A percentile compares a stretch with the other conserved stretches of the same genome.
phyloP scores from a whole-genome alignment of 2,329 filamentous ascomycete species.

The Calonectria honghensis region DNA sequence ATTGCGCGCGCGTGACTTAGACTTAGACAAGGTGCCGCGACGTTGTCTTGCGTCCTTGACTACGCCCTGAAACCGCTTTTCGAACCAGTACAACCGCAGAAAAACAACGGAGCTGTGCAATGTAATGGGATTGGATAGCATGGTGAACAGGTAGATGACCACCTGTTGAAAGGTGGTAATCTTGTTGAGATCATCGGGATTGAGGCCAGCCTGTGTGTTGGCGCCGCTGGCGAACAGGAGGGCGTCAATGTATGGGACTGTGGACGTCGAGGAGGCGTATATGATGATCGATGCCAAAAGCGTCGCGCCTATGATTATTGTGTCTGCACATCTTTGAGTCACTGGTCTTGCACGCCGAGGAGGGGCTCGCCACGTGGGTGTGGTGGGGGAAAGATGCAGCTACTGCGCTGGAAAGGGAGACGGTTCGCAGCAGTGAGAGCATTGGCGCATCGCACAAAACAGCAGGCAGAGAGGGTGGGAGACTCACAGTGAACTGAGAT shows the following conservation, averaged over 20 bases:
- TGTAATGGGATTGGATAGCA: constrained; percentile 88
- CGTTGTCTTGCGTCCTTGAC: constrained; percentile 82
- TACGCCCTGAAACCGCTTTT: constrained; percentile 93
- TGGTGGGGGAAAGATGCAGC: constrained; percentile 36
- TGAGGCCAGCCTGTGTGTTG: constrained; percentile 94
- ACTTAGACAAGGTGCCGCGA: constrained; percentile 78
- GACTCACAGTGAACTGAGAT: constrained; percentile 85
- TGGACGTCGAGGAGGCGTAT: constrained; percentile 74
- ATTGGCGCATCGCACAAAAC: constrained; percentile 6
- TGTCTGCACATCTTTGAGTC: constrained; percentile 70
- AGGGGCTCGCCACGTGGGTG: constrained; percentile 47
- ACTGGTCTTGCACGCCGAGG: constrained; percentile 45
- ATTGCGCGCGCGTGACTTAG: constrained; percentile 70
- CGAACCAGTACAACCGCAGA: constrained; percentile 96
- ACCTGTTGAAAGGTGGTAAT: constrained; percentile 84
- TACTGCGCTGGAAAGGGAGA: constrained; percentile 14
- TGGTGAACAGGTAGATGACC: constrained; percentile 81
- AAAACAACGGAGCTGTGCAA: constrained; percentile 93
- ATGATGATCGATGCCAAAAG: constrained; percentile 86
- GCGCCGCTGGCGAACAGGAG: constrained; percentile 91
- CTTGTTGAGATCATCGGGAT: constrained; percentile 82
- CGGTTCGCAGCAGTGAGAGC: constrained; percentile 21
- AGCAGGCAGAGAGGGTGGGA: background rate
- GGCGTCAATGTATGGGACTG: constrained; percentile 87
- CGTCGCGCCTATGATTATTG: constrained; percentile 85